phyloP scores from a whole-genome alignment of 805 yeast genomes.

The Schwanniomyces occidentalis region DNA sequence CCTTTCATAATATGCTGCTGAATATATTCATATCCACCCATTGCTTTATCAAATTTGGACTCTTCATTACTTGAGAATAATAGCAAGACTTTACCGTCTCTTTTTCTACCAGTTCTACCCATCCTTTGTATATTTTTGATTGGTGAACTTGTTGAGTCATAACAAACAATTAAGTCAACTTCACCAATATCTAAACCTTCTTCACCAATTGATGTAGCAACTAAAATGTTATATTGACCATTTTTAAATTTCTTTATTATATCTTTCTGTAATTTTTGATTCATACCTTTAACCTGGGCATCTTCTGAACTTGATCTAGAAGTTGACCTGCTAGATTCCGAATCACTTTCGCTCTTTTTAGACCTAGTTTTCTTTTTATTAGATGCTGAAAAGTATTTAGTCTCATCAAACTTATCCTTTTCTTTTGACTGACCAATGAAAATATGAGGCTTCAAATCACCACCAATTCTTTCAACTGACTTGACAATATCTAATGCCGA shows the following conservation, averaged over 20 bases:
- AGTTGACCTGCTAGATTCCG: constrained; percentile 26
- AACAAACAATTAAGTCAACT: constrained; percentile 90
- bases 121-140: constrained; percentile 91
- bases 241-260: constrained; percentile 70
- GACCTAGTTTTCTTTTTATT: constrained; percentile 28
- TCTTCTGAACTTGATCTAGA: constrained; percentile 64
- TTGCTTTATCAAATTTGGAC: constrained; percentile 75
- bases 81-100: constrained; percentile 80
- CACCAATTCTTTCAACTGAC: constrained; percentile 44
- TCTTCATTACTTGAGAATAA: constrained; percentile 78
- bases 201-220: constrained; percentile 97
- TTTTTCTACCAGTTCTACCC: constrained; percentile 97
- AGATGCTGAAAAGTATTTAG: constrained; percentile 42
- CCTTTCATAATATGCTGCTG: constrained; percentile 66
- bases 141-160: constrained; percentile 90
- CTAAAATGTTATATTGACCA: constrained; percentile 76
- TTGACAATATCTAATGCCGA: constrained; percentile 87
- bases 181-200: constrained; percentile 99
- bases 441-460: constrained; percentile 63
- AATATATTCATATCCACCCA: constrained; percentile 77
- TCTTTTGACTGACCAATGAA: constrained; percentile 91
- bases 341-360: constrained; percentile 21
- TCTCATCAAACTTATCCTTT: constrained; percentile 67
- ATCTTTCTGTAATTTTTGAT: constrained; percentile 82
- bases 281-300: constrained; percentile 85